Evolutionary conservation across 192 early-diverging fungal species (phyloP).

Genomic region (Haplosporangium gracile): DNA sequence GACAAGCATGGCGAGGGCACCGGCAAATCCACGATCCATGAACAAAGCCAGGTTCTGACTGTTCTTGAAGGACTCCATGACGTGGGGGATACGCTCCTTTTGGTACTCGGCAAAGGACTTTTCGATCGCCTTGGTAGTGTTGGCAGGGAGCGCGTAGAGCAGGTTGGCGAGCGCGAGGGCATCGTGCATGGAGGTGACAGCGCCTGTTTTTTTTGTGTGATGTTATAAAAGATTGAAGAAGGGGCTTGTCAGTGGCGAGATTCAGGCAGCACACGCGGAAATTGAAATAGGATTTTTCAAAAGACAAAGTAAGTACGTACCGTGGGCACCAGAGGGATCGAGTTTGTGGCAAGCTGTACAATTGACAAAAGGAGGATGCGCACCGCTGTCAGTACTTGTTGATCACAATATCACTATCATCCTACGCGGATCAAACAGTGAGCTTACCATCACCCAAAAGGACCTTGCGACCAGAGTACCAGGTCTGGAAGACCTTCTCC

Average conservation of each 20-base stretch:
- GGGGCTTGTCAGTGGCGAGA: neutral
- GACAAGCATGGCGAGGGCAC: neutral
- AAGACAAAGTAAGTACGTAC: neutral
- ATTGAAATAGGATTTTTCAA: neutral
- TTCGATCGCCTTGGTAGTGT: neutral
- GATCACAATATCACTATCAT: neutral
- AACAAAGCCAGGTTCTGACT: neutral
- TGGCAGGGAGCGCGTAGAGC: neutral
- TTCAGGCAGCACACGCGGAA: neutral
- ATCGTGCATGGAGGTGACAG: constrained; percentile 13
- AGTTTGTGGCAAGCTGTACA: constrained; percentile 8
- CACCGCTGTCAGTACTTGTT: neutral
- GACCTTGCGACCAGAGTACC: neutral
- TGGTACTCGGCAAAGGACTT: neutral
- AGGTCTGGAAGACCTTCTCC: constrained; percentile 18
- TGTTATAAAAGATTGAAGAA: too few species aligned
- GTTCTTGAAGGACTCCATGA: constrained; percentile 9
- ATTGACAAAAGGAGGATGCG: too few species aligned
- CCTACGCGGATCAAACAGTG: neutral
- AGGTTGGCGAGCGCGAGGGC: constrained; percentile 1
- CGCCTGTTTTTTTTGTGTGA: neutral
- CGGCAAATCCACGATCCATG: neutral
- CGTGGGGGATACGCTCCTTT: constrained; percentile 1
- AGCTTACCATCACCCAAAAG: constrained; percentile 16
- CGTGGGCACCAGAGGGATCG: constrained; percentile 4